Conservation (phyloP, 192 early-diverging fungal genomes). For the Linderina pennispora region DNA sequence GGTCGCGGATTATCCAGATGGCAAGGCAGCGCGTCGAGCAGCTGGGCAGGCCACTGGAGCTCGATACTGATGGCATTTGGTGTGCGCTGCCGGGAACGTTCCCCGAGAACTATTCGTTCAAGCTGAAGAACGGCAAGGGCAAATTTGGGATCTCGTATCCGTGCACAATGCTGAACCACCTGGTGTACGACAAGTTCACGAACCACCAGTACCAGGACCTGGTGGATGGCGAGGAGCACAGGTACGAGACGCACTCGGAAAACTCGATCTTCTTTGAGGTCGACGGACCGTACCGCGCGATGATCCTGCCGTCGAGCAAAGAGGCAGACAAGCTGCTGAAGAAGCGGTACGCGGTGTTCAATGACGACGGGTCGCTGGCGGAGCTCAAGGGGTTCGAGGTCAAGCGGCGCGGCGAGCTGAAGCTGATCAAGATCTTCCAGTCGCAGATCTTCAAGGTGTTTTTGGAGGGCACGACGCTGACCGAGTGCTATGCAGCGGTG, state of each 20-base stretch:
- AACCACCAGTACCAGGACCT: slow-evolving; percentile 96
- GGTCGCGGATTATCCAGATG: slow-evolving; percentile 95
- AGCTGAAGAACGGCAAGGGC: slow-evolving; percentile 60
- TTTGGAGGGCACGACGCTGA: slow-evolving; percentile 75
- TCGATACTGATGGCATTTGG: slow-evolving; percentile 99
- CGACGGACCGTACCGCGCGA: slow-evolving; percentile 96
- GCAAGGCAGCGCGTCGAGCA: slow-evolving; percentile 89
- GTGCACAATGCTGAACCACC: slow-evolving; percentile 96
- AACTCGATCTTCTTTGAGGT: slow-evolving; percentile 99
- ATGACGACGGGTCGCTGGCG: slow-evolving; percentile 86
- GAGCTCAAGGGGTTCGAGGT: slow-evolving; percentile 99
- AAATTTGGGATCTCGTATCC: slow-evolving; percentile 93
- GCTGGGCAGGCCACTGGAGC: slow-evolving; percentile 88
- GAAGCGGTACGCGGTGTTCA: slow-evolving; percentile 98
- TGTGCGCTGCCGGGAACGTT: slow-evolving; percentile 90
- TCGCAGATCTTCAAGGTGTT: slow-evolving; percentile 91
- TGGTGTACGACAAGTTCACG: slow-evolving; percentile 93
- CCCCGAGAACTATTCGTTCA: slow-evolving; percentile 89
- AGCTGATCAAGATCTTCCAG: slow-evolving; percentile 98
- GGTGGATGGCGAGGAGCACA: slow-evolving; percentile 48
- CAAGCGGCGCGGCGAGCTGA: slow-evolving; percentile 97
- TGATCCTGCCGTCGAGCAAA: slow-evolving; percentile 94
- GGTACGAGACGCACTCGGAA: slow-evolving; percentile 71
- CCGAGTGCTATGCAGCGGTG: slow-evolving; percentile 85
- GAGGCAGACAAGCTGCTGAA: slow-evolving; percentile 96